phyloP scores from a whole-genome alignment of 106 monocot species.

The Allium sativum region DNA sequence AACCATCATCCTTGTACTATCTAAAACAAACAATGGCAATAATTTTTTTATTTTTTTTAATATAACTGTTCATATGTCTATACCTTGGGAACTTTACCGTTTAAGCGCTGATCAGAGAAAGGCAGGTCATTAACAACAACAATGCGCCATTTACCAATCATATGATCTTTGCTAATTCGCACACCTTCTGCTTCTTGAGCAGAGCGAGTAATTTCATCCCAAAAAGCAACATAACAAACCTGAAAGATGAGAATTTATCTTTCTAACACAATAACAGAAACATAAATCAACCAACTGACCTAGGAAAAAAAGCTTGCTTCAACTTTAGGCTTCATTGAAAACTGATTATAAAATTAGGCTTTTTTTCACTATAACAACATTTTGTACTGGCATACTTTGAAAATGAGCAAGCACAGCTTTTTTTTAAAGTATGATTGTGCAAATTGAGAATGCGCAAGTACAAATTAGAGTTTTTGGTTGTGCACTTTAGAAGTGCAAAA shows the following conservation, averaged over 20 bases:
- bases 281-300: slow-evolving; percentile 1
- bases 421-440: too few species aligned
- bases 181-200: slow-evolving; percentile 66
- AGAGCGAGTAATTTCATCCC: slow-evolving; percentile 86
- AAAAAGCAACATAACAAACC: slow-evolving; percentile 97
- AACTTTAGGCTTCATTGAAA: neutral
- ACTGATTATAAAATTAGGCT: neutral
- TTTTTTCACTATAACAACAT: too few species aligned
- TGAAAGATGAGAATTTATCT: slow-evolving; percentile 12
- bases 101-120: slow-evolving; percentile 90
- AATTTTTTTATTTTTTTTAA: too few species aligned
- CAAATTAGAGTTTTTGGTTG: too few species aligned
- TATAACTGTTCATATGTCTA: neutral
- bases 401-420: too few species aligned
- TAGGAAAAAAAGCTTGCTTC: neutral
- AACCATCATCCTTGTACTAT: too few species aligned
- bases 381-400: too few species aligned
- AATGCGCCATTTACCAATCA: slow-evolving; percentile 91
- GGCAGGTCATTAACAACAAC: slow-evolving; percentile 80
- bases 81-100: slow-evolving; percentile 97
- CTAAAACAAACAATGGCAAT: neutral
- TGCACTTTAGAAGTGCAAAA: too few species aligned
- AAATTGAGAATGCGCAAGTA: too few species aligned
- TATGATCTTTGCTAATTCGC: slow-evolving; percentile 33
- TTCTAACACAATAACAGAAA: neutral